phyloP scores from a whole-genome alignment of 2,329 filamentous ascomycete genomes.

The Drechslera avenae region DNA sequence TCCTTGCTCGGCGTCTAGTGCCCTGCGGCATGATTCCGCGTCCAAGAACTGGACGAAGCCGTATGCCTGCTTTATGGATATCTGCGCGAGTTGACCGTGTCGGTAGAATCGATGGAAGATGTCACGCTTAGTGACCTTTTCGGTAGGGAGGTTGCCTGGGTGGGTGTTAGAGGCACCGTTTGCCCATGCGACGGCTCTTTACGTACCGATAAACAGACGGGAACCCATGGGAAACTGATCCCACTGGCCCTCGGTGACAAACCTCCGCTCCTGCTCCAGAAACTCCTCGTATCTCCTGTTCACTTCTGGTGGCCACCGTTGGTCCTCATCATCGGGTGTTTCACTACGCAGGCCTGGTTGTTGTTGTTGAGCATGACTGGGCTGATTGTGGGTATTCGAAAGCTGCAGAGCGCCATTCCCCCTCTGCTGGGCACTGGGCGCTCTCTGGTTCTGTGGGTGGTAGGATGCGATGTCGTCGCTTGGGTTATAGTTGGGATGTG shows the following conservation, averaged over 20 bases:
- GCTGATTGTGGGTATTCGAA: constrained; percentile 28
- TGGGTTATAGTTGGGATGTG: constrained; percentile 55
- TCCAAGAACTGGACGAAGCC: constrained; percentile 95
- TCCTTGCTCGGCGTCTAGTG: constrained; percentile 79
- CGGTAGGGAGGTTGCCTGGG: constrained; percentile 85
- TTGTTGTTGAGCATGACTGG: constrained; percentile 36
- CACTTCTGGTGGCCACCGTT: constrained; percentile 61
- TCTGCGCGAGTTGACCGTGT: constrained; percentile 87
- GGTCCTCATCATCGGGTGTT: constrained; percentile 53
- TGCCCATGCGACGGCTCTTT: neutral
- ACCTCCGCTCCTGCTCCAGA: constrained; percentile 72
- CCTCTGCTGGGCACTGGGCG: constrained; percentile 39
- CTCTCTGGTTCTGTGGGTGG: constrained; percentile 54
- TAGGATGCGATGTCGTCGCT: constrained; percentile 57
- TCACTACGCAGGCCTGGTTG: constrained; percentile 33
- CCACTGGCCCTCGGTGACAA: constrained; percentile 80
- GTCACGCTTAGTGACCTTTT: constrained; percentile 91
- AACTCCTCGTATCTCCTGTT: constrained; percentile 75
- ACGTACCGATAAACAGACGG: constrained; percentile 78
- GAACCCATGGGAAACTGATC: constrained; percentile 79
- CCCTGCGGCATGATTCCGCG: constrained; percentile 71
- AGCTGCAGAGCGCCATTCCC: constrained; percentile 34
- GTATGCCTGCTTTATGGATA: constrained; percentile 95
- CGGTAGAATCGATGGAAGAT: constrained; percentile 88
- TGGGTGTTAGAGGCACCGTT: constrained; percentile 18